Evolutionary conservation across 2,329 filamentous ascomycete genomes (phyloP), one percentile per base, ranked within the genome.

Genomic region (Tolypocladium cylindrosporum): DNA sequence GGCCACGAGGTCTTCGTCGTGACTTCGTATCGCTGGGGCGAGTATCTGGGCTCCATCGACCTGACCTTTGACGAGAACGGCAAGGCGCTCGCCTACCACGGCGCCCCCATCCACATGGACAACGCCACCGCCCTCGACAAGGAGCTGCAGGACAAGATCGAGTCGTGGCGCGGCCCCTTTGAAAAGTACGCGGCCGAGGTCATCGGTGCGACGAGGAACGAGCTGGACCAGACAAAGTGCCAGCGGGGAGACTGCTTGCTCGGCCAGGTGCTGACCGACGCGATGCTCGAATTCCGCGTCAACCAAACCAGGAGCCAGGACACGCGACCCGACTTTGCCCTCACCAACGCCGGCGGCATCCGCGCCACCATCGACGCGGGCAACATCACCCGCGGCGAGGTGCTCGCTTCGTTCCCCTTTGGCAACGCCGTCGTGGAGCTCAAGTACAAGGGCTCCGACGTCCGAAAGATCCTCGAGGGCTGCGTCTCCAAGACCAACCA

Each of bases 1-100:
- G 84, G 83, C 51, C 81, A 87, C 40, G 85, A 88, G 64, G 85
- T 88, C 55, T 88, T 87, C 66, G 79, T 87, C 64, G 85, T 88
- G 21, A 86, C 84, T 9, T 81, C 84, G 2, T 88, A 84, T 66
- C 79, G 84, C 61, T 88, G 85, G 85, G 85, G 85, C 55, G 83
- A 87, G 71, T 87, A 87, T 58, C 70, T 88, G 2, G 85, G 85
- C 58, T 85, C 85, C 68, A 88, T 88, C 62, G 84, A 87, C 61
- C 78, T 88, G 9, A 83, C 81, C 1, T 88, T 85, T 64, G 83
- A 86, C 63, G 62, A 74, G 4, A 71, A 80, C 1, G 85, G 85
- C 67, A 83, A 80, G 67, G 79, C 86, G 19, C 75, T 87, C 7
- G 77, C 77, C 4, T 88, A 88, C 70, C 79, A 80, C 64, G 85